These are phyloP conservation scores for Naganishia friedmannii DNA, from an alignment of 768 basidiomycete species.

Conservation along the genomic window DNA sequence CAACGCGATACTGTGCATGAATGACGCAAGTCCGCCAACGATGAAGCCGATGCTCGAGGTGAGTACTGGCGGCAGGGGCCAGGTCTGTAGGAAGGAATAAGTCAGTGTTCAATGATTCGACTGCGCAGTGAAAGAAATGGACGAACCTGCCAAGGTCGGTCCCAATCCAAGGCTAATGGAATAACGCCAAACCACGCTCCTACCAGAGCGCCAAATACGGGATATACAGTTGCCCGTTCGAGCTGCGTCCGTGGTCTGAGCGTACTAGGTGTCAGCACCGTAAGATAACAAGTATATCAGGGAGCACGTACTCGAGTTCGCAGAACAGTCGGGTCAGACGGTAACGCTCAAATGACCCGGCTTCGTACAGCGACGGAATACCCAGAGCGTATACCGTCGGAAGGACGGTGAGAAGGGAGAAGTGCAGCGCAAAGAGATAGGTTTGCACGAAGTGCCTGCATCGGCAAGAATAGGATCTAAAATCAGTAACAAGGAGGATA, in stretches of 20 bases:
- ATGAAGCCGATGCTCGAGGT: constrained; percentile 41
- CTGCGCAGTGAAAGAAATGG: not conserved
- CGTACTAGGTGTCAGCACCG: not conserved
- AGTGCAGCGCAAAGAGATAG: constrained; percentile 65
- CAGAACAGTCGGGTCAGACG: constrained; percentile 77
- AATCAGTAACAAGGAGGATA: constrained; percentile 8
- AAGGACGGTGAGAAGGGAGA: constrained; percentile 66
- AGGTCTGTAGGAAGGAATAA: constrained; percentile 31
- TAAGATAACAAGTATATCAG: not conserved
- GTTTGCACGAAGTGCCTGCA: constrained; percentile 53
- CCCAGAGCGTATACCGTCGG: constrained; percentile 71
- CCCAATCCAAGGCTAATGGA: constrained; percentile 92
- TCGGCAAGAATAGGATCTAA: not conserved
- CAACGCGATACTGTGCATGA: constrained; percentile 33
- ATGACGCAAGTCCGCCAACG: constrained; percentile 36
- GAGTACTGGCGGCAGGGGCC: constrained; percentile 41
- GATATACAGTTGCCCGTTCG: constrained; percentile 76
- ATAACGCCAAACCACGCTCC: constrained; percentile 80
- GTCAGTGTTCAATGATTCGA: not conserved
- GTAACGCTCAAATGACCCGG: constrained; percentile 60
- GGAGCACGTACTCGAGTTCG: constrained; percentile 69
- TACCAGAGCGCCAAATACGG: constrained; percentile 66
- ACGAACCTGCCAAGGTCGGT: constrained; percentile 90
- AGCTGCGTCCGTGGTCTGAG: constrained; percentile 54
- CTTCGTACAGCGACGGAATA: constrained; percentile 56